Conservation (phyloP, 306 rosid genomes). For the Sophora flavescens region DNA sequence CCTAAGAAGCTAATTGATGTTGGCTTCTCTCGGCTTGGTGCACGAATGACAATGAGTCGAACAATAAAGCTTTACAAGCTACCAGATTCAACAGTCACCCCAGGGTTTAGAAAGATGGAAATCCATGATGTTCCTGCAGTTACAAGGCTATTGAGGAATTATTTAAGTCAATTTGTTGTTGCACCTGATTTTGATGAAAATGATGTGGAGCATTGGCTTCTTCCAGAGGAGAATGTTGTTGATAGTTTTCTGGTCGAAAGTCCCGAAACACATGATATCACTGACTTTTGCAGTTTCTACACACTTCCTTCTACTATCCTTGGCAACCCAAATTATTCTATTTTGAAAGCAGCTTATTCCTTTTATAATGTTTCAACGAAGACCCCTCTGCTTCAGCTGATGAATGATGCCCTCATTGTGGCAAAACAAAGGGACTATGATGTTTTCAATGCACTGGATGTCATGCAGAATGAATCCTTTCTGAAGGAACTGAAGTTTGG, state of each 20-base stretch:
- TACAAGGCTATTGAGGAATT: slow-evolving; percentile 66
- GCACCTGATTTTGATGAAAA: slow-evolving; percentile 75
- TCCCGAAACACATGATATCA: slow-evolving; percentile 63
- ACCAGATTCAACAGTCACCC: slow-evolving; percentile 67
- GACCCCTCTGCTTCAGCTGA: slow-evolving; percentile 53
- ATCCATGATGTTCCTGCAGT: slow-evolving; percentile 74
- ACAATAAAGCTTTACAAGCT: slow-evolving; percentile 79
- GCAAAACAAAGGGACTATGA: slow-evolving; percentile 51
- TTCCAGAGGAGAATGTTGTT: slow-evolving; percentile 66
- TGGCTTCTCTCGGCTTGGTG: slow-evolving; percentile 86
- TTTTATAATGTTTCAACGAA: slow-evolving; percentile 51
- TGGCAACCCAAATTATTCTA: slow-evolving; percentile 53
- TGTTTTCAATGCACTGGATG: slow-evolving; percentile 60
- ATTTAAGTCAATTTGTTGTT: slow-evolving; percentile 68
- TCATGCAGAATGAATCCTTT: slow-evolving; percentile 56
- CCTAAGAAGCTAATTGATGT: slow-evolving; percentile 86
- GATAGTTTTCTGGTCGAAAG: slow-evolving; percentile 78
- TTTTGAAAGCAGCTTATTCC: slow-evolving; percentile 55
- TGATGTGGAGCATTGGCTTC: slow-evolving; percentile 81
- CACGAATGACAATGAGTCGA: slow-evolving; percentile 85
- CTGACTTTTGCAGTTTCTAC: slow-evolving; percentile 60
- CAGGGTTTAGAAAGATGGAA: slow-evolving; percentile 82
- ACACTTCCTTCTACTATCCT: slow-evolving; percentile 67
- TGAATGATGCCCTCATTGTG: slow-evolving; percentile 58
- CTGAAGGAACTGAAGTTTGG: slow-evolving; percentile 61